Conservation (phyloP, 352 stramenopile genomes). For the Phytophthora constricta region DNA sequence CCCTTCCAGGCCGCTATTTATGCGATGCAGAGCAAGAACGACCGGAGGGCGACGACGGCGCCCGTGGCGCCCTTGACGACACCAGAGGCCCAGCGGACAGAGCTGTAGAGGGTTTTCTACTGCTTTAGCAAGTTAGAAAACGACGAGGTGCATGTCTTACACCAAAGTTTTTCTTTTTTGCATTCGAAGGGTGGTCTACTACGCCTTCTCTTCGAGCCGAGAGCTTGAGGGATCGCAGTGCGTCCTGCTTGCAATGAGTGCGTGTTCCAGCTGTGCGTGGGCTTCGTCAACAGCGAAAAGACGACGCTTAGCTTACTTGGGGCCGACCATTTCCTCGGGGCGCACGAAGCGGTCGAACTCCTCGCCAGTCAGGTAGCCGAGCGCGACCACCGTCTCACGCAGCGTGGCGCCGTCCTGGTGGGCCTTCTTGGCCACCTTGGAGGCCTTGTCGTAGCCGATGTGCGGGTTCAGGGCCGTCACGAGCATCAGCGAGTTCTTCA, state of each 20-base stretch:
- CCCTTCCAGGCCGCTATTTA: slow-evolving; percentile 68
- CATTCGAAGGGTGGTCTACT: no score
- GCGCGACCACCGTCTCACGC: slow-evolving; percentile 90
- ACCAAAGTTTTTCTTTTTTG: slow-evolving; percentile 7
- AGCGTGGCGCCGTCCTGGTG: slow-evolving; percentile 94
- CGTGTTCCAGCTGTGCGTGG: neutral
- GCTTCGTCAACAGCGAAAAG: neutral
- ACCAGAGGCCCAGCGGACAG: slow-evolving; percentile 32
- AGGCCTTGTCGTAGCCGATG: slow-evolving; percentile 98
- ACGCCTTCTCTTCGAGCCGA: no score
- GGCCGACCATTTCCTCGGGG: slow-evolving; percentile 95
- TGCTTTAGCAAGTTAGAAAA: slow-evolving; percentile 1
- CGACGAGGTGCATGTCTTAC: neutral
- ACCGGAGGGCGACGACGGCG: slow-evolving; percentile 21
- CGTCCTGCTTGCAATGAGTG: slow-evolving; percentile 6
- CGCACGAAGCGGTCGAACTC: slow-evolving; percentile 96
- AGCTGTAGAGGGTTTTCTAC: no score
- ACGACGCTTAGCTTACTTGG: slow-evolving; percentile 53
- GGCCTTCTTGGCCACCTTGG: slow-evolving; percentile 96
- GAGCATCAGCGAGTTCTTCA: slow-evolving; percentile 97
- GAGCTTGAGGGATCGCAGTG: no score
- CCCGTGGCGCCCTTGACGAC: slow-evolving; percentile 18
- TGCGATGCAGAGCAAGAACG: slow-evolving; percentile 50
- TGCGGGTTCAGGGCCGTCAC: slow-evolving; percentile 97
- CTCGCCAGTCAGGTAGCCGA: slow-evolving; percentile 93